phyloP scores from a whole-genome alignment of 805 yeast genomes.

The Teunomyces kruisii region DNA sequence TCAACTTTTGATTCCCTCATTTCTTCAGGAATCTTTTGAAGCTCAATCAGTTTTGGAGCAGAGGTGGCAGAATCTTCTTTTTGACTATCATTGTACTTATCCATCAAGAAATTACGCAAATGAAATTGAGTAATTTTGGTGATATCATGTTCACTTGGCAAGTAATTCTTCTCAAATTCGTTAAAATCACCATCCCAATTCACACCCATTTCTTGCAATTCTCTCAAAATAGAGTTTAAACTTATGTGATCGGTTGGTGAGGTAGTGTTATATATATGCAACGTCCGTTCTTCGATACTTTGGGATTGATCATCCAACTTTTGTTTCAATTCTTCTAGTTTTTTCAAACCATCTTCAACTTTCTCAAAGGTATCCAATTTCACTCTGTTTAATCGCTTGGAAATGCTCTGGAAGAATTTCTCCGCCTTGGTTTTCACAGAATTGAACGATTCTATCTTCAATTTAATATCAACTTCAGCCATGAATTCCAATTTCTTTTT shows the following conservation, averaged over 20 bases:
- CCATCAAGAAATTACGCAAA: constrained; percentile 69
- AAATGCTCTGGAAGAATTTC: constrained; percentile 70
- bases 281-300: constrained; percentile 44
- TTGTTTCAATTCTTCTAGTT: constrained; percentile 57
- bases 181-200: constrained; percentile 84
- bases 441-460: constrained; percentile 63
- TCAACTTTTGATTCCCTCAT: neutral
- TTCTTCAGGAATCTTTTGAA: neutral
- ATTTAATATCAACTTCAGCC: constrained; percentile 63
- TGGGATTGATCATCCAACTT: constrained; percentile 52
- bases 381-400: constrained; percentile 70
- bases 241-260: constrained; percentile 65
- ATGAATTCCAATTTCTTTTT: constrained; percentile 68
- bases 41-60: constrained; percentile 4
- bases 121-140: constrained; percentile 88
- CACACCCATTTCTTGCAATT: constrained; percentile 77
- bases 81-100: constrained; percentile 31
- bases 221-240: constrained; percentile 66
- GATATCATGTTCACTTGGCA: constrained; percentile 93
- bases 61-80: constrained; percentile 9
- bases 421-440: constrained; percentile 53
- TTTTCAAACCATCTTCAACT: constrained; percentile 62
- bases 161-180: constrained; percentile 71
- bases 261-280: constrained; percentile 53
- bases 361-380: constrained; percentile 71